These are phyloP conservation scores for Nepenthes gracilis DNA, from an alignment of 148 eudicot genomes.

Conservation along the genomic window DNA sequence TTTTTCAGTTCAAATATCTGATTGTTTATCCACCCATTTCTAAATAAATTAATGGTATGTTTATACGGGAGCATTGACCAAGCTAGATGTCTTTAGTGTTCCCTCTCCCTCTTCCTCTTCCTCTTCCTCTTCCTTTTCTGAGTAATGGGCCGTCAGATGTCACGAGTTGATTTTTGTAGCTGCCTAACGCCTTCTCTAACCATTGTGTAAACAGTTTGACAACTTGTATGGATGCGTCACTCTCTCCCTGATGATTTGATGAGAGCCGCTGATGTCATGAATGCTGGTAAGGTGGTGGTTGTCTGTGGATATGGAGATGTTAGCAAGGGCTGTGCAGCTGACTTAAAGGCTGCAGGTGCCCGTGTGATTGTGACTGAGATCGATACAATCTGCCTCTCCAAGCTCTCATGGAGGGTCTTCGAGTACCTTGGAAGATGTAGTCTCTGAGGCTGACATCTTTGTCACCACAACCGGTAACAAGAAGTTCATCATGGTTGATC, in stretches of 20 bases:
- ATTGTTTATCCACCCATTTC: no score
- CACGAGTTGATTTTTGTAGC: no score
- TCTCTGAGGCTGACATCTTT: slow-evolving; percentile 74
- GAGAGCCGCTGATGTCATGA: slow-evolving; percentile 99
- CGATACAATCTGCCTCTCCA: slow-evolving; percentile 94
- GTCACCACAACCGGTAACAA: slow-evolving; percentile 98
- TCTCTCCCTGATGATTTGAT: slow-evolving; percentile 94
- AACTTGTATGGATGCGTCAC: slow-evolving; percentile 99
- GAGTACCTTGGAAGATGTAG: slow-evolving; percentile 67
- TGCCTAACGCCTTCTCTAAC: no score
- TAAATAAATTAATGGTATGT: no score
- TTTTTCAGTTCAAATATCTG: no score
- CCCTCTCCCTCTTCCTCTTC: no score
- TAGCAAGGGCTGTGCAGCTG: slow-evolving; percentile 93
- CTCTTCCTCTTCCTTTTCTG: no score
- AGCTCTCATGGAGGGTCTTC: slow-evolving; percentile 88
- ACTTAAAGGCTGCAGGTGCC: slow-evolving; percentile 87
- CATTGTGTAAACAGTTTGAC: slow-evolving; percentile 38
- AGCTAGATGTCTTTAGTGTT: no score
- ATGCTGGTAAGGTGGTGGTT: slow-evolving; percentile 92
- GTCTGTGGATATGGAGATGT: slow-evolving; percentile 97
- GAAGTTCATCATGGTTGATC: slow-evolving; percentile 89
- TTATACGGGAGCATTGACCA: no score
- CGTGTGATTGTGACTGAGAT: slow-evolving; percentile 89
- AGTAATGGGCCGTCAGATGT: no score